Conservation (phyloP, 2,329 filamentous ascomycete genomes). For the Nannizziopsis arthrosporioides region DNA sequence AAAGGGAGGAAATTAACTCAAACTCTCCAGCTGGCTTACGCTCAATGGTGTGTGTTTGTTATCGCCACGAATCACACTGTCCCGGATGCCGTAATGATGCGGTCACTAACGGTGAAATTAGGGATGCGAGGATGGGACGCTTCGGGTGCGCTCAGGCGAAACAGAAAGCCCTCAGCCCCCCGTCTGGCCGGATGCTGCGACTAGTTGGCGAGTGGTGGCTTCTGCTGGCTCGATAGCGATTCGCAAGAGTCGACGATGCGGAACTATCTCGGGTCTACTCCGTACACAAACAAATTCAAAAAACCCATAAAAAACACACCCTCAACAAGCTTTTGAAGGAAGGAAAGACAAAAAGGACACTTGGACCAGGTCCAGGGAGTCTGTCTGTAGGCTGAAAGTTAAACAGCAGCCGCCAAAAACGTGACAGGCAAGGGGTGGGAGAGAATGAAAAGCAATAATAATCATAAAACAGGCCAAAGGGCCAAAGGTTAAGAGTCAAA, state of each 20-base stretch:
- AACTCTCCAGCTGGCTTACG: slow-evolving; percentile 7
- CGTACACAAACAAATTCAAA: background rate
- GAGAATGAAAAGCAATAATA: slow-evolving; percentile 8
- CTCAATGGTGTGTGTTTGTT: background rate
- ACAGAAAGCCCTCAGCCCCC: too few relatives aligned
- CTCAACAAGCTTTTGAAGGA: background rate
- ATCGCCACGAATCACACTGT: slow-evolving; percentile 7
- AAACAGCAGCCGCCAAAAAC: slow-evolving; percentile 11
- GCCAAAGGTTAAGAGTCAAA: slow-evolving; percentile 2
- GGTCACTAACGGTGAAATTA: background rate
- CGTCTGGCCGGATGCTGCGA: background rate
- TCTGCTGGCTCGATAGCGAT: too few relatives aligned
- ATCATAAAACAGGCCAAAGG: slow-evolving; percentile 12
- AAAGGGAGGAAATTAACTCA: slow-evolving; percentile 7
- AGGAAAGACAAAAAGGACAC: background rate
- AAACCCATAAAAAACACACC: background rate
- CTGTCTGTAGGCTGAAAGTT: slow-evolving; percentile 2
- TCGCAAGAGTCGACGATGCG: background rate
- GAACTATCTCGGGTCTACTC: background rate
- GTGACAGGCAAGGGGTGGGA: slow-evolving; percentile 6
- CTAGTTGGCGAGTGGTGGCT: background rate
- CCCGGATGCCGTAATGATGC: slow-evolving; percentile 1
- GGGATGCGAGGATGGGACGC: background rate
- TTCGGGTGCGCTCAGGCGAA: background rate
- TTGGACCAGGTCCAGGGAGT: slow-evolving; percentile 7